A percentile compares a stretch with the other conserved stretches of the same genome.
Evolutionary conservation across 2,329 filamentous ascomycete species (phyloP).

Genomic region (Penicillium sp.): DNA sequence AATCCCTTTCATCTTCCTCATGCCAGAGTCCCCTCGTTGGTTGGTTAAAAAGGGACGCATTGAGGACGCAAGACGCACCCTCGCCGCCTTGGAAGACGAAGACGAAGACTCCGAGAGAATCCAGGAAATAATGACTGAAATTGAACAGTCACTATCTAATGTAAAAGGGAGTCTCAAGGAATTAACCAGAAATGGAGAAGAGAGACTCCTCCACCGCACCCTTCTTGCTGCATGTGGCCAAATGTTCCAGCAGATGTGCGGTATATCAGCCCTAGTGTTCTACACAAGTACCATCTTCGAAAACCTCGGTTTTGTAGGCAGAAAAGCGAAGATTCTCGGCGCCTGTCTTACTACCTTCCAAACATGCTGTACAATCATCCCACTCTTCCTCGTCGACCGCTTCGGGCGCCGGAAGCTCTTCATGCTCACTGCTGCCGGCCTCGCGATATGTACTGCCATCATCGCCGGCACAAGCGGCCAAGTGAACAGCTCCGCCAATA

Average conservation of each 20-base stretch:
- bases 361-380: slow-evolving; percentile 56
- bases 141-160: slow-evolving; percentile 39
- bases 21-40: slow-evolving; percentile 61
- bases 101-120: slow-evolving; percentile 49
- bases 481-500: slow-evolving; percentile 26
- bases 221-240: slow-evolving; percentile 57
- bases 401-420: slow-evolving; percentile 51
- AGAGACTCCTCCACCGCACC: slow-evolving; percentile 51
- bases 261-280: slow-evolving; percentile 58
- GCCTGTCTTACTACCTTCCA: slow-evolving; percentile 59
- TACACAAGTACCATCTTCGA: slow-evolving; percentile 29
- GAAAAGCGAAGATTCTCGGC: slow-evolving; percentile 47
- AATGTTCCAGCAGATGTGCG: slow-evolving; percentile 58
- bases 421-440: slow-evolving; percentile 29
- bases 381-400: slow-evolving; percentile 58
- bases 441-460: slow-evolving; percentile 27
- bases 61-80: slow-evolving; percentile 57
- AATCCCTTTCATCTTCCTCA: slow-evolving; percentile 32
- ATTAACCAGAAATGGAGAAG: slow-evolving; percentile 33
- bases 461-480: slow-evolving; percentile 23
- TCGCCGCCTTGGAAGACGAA: slow-evolving; percentile 56
- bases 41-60: slow-evolving; percentile 60
- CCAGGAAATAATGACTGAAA: slow-evolving; percentile 43
- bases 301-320: slow-evolving; percentile 6
- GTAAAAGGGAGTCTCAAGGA: slow-evolving; percentile 4